Percentiles rank a stretch among this genome's conserved stretches.
These are phyloP conservation scores for Perkinsus chesapeaki DNA, from an alignment of 169 alveolate species.

Conservation along the genomic window DNA sequence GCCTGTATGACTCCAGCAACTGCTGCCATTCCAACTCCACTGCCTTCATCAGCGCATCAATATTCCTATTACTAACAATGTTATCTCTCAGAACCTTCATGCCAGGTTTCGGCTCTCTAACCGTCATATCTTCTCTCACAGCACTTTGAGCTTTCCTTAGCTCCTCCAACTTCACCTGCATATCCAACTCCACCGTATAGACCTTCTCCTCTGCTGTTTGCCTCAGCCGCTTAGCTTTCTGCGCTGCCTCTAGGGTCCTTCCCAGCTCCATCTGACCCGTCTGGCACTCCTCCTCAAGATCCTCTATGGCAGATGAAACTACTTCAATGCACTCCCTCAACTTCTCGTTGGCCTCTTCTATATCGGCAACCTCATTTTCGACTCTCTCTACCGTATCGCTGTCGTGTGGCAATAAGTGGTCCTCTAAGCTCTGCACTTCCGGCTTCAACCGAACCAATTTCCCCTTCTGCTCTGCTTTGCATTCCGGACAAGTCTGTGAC, in stretches of 20 bases:
- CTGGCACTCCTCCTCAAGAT: neutral
- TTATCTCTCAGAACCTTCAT: neutral
- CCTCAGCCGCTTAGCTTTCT: neutral
- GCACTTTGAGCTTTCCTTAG: neutral
- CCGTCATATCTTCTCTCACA: neutral
- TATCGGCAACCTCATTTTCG: neutral
- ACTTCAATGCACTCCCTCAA: neutral
- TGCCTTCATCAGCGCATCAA: neutral
- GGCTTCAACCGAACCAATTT: neutral
- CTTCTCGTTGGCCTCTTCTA: neutral
- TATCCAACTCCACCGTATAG: neutral
- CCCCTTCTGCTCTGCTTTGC: neutral
- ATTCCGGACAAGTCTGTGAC: neutral
- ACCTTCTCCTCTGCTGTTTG: neutral
- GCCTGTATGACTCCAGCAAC: neutral
- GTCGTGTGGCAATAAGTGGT: neutral
- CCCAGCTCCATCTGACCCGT: neutral
- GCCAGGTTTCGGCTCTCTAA: neutral
- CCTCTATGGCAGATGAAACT: neutral
- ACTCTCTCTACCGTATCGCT: neutral
- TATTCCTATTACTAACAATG: neutral
- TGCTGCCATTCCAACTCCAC: neutral
- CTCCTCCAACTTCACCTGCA: neutral
- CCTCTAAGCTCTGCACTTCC: neutral
- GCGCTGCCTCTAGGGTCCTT: neutral